phyloP scores from a whole-genome alignment of 371 early-diverging fungal species.

The Nematocida major region DNA sequence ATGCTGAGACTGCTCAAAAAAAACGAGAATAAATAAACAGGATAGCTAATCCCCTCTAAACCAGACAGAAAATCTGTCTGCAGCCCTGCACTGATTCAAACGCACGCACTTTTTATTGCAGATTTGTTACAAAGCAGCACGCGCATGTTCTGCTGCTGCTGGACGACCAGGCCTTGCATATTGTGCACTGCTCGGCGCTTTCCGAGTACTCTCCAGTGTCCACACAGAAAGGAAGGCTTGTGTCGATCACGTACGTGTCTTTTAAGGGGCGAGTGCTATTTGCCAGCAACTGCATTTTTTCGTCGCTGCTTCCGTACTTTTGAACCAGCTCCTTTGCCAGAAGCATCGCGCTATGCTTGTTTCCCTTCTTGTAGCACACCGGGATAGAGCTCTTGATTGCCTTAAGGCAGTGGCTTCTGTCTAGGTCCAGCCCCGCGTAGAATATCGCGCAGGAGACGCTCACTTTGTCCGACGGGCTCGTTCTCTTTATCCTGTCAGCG shows the following conservation, averaged over 20 bases:
- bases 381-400: slow-evolving; percentile 30
- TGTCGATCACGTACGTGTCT: slow-evolving; percentile 27
- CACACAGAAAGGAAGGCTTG: slow-evolving; percentile 45
- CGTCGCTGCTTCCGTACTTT: slow-evolving; percentile 15
- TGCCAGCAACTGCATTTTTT: slow-evolving; percentile 7
- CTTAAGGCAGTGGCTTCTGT: slow-evolving; percentile 38
- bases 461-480: slow-evolving; percentile 30
- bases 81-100: neutral
- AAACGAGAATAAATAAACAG: no score
- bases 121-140: slow-evolving; percentile 47
- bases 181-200: slow-evolving; percentile 10
- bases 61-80: neutral
- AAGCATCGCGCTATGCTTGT: slow-evolving; percentile 51
- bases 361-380: slow-evolving; percentile 56
- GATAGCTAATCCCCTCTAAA: no score
- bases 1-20: no score
- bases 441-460: slow-evolving; percentile 52
- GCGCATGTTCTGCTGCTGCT: slow-evolving; percentile 3
- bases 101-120: slow-evolving; percentile 18
- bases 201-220: slow-evolving; percentile 35
- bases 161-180: slow-evolving; percentile 34
- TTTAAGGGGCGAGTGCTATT: neutral
- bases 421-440: slow-evolving; percentile 49
- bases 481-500: slow-evolving; percentile 51
- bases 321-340: slow-evolving; percentile 52